Percentiles rank a stretch among this genome's conserved stretches.
phyloP scores from a whole-genome alignment of 805 yeast genomes.

The Nakazawaea pomicola region DNA sequence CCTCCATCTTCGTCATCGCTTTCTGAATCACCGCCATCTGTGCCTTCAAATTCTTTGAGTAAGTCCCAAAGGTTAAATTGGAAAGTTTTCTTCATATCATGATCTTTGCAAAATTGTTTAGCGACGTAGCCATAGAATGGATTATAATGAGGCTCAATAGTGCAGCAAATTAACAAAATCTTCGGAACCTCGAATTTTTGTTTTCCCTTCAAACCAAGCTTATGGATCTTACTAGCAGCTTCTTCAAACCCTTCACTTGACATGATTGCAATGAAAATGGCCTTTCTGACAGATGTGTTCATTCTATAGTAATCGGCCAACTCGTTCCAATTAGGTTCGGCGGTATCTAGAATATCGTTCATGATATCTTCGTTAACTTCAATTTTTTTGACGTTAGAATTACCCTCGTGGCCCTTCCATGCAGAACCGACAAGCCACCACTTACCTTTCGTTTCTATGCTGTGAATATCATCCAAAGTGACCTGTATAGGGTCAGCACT shows the following conservation, averaged over 20 bases:
- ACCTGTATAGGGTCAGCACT: conserved; percentile 78
- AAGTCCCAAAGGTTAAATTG: conserved; percentile 91
- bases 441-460: conserved; percentile 77
- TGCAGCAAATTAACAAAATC: conserved; percentile 80
- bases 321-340: conserved; percentile 85
- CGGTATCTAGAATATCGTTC: conserved; percentile 58
- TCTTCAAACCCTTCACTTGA: conserved; percentile 91
- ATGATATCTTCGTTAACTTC: conserved; percentile 40
- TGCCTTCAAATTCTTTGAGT: conserved; percentile 62
- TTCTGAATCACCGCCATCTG: conserved; percentile 41
- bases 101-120: conserved; percentile 67
- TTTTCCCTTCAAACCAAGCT: conserved; percentile 66
- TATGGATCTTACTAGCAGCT: conserved; percentile 77
- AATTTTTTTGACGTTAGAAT: conserved; percentile 14
- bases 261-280: conserved; percentile 91
- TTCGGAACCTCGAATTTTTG: conserved; percentile 87
- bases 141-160: conserved; percentile 77
- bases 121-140: conserved; percentile 88
- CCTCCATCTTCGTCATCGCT: conserved; percentile 31
- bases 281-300: conserved; percentile 94
- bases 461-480: conserved; percentile 72
- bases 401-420: conserved; percentile 67
- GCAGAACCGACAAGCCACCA: conserved; percentile 99
- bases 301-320: conserved; percentile 82
- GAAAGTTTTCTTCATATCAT: conserved; percentile 72